Evolutionary conservation across 1,284 basidiomycete genomes (phyloP).

Genomic region (Boletus sp.): DNA sequence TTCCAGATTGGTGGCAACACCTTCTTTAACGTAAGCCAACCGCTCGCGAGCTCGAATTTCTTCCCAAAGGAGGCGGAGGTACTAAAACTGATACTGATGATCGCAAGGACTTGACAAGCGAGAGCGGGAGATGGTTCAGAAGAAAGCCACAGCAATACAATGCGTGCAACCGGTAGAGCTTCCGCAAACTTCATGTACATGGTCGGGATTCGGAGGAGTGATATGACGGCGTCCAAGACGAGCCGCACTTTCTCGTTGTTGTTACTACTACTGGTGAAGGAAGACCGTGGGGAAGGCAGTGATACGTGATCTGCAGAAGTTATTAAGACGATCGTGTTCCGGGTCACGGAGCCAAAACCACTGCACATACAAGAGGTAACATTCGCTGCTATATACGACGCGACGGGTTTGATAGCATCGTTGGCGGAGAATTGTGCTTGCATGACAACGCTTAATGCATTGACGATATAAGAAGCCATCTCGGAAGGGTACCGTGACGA

Average conservation of each 20-base stretch:
- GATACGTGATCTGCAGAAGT: conserved; percentile 12
- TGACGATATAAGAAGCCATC: conserved; percentile 54
- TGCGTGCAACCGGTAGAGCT: conserved; percentile 67
- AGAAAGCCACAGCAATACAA: conserved; percentile 70
- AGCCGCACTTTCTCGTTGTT: conserved; percentile 52
- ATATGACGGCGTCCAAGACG: conserved; percentile 56
- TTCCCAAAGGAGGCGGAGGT: conserved; percentile 57
- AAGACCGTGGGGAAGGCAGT: conserved; percentile 48
- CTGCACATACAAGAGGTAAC: conserved; percentile 61
- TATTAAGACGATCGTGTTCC: not conserved
- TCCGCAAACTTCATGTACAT: conserved; percentile 62
- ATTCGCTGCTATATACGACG: conserved; percentile 82
- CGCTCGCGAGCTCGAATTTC: conserved; percentile 73
- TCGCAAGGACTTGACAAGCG: conserved; percentile 54
- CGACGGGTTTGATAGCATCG: conserved; percentile 76
- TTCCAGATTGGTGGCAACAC: conserved; percentile 69
- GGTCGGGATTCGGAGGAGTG: conserved; percentile 49
- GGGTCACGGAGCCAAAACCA: not conserved
- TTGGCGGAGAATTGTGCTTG: conserved; percentile 65
- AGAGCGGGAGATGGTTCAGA: conserved; percentile 59
- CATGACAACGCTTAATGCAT: conserved; percentile 54
- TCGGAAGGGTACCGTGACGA: conserved; percentile 65
- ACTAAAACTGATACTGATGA: conserved; percentile 54
- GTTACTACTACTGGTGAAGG: conserved; percentile 17
- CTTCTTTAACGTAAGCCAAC: conserved; percentile 66